phyloP scores from a whole-genome alignment of 2,329 filamentous ascomycete genomes.

The Coniochaeta sp. region DNA sequence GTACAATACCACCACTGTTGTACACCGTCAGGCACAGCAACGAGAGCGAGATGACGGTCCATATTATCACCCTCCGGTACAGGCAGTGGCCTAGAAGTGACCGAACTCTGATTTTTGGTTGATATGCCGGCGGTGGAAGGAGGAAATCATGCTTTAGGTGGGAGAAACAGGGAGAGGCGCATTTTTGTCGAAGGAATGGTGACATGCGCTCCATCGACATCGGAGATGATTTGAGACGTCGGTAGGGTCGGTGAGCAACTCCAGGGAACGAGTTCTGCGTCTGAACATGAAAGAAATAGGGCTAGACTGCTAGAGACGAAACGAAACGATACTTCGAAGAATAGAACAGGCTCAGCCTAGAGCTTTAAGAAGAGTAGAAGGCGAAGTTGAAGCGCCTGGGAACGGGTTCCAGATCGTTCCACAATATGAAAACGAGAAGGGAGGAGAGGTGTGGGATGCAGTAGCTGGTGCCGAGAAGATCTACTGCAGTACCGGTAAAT shows the following conservation, averaged over 20 bases:
- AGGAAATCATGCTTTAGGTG: neutral
- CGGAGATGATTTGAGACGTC: neutral
- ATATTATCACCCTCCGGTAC: conserved; percentile 44
- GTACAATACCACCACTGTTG: conserved; percentile 18
- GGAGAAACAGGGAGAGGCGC: neutral
- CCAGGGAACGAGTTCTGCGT: neutral
- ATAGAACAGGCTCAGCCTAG: neutral
- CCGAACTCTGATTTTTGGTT: conserved; percentile 32
- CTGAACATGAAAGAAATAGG: neutral
- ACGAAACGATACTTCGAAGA: neutral
- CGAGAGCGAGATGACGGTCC: conserved; percentile 33
- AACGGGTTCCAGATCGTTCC: neutral
- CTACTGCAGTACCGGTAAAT: neutral
- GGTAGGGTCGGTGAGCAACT: neutral
- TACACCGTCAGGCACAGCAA: conserved; percentile 34
- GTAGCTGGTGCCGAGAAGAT: neutral
- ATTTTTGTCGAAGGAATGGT: neutral
- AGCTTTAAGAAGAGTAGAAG: neutral
- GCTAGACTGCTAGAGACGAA: neutral
- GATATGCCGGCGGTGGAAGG: conserved; percentile 7
- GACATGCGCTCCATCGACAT: neutral
- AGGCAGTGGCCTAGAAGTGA: conserved; percentile 43
- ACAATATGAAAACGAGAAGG: neutral
- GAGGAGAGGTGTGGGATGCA: neutral
- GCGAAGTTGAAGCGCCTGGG: neutral